Base-by-base conservation (phyloP, 768 basidiomycete species). In the Rhizopogon vinicolor region DNA sequence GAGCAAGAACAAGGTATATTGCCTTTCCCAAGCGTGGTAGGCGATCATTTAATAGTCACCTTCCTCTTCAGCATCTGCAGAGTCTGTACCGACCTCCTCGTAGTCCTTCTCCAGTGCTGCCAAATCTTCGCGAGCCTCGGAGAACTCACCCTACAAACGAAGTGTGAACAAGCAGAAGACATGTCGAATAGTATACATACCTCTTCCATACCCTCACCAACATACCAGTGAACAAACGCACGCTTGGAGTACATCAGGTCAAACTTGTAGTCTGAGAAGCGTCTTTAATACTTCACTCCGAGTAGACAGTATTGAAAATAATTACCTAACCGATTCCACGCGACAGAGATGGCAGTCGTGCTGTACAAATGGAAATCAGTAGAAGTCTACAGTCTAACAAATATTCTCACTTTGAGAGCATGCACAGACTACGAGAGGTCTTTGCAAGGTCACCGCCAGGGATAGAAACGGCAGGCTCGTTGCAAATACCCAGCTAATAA, bases 141-240 rank as follows among this genome's bases (percentile, higher is more conserved):
- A 94, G 76, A 98, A 98, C 76, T 98, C 96, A 73, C 96, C 96
- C 78, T 84, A 49, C n/a, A 53, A 33, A 44, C 25, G 3, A 10
- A 13, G 41, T 69, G 16, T 65, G 61, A 52, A 12, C 1, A 46
- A 41, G n/a, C 22, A 8, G 10, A 18, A 55, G 13, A 18, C 8
- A 42, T 52, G 29, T 39, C 41, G 16, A 60, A 37, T 16, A 53
- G 49, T 51, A 7, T 8, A 60, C 70, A 33, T 58, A 77, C 83
- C 79, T 98, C 96, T 71, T 98, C 96, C 96, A 98, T 98, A 79
- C 96, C 96, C 76, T 98, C 95, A 68, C 95, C 95, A 59, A 97
- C 95, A 67, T 95, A 96, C 93, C 93, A 90, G 71, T 91, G 88
- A 25, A 90, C 87, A 60, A 92, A 92, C 46, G 91, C 91, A 71